These are phyloP conservation scores for Epichloe uncinata DNA, from an alignment of 2,329 filamentous ascomycete species.

Conservation along the genomic window DNA sequence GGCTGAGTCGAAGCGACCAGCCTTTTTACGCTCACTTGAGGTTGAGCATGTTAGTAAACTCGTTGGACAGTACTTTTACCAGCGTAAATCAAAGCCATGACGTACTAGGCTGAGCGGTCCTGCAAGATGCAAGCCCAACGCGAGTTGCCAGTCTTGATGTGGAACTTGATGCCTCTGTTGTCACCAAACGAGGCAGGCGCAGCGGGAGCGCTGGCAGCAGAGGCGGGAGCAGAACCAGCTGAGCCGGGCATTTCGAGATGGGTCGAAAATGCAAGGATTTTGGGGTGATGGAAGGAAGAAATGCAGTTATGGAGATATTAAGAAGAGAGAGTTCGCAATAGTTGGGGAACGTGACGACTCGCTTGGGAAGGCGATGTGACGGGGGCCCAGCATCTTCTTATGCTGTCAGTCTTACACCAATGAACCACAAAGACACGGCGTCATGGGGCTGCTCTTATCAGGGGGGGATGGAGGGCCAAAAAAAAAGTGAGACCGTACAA, in stretches of 20 bases:
- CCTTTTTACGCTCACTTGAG: conserved; percentile 26
- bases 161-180: conserved; percentile 30
- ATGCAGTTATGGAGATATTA: background rate
- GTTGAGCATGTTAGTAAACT: conserved; percentile 7
- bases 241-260: conserved; percentile 9
- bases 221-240: conserved; percentile 7
- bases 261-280: background rate
- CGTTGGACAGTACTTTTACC: background rate
- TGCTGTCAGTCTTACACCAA: background rate
- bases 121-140: conserved; percentile 28
- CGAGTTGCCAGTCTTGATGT: conserved; percentile 29
- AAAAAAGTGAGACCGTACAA: background rate
- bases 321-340: background rate
- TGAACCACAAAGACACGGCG: background rate
- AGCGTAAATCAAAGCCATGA: conserved; percentile 1
- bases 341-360: no score
- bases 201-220: conserved; percentile 7
- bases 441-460: background rate
- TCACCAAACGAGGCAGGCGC: conserved; percentile 20
- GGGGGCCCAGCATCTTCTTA: background rate
- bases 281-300: no score
- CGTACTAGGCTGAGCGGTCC: conserved; percentile 32
- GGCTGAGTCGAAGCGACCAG: conserved; percentile 21
- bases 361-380: background rate
- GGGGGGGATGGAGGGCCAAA: background rate